phyloP scores from a whole-genome alignment of 495 filamentous ascomycete species.

The Cercophora sp. region DNA sequence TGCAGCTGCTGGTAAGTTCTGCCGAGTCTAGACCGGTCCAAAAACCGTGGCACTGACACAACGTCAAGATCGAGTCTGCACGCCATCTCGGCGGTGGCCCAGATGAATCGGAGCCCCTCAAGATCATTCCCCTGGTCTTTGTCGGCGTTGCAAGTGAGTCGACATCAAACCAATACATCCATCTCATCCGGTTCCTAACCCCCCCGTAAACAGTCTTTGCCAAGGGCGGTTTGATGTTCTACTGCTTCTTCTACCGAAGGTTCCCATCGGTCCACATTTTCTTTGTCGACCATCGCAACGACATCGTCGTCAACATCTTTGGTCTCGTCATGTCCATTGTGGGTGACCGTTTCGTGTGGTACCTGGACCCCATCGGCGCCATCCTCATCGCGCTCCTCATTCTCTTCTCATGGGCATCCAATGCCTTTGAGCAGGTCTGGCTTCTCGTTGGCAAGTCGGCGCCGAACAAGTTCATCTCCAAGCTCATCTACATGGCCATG shows the following conservation, averaged over 20 bases:
- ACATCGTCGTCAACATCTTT: slow-evolving; percentile 53
- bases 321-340: slow-evolving; percentile 53
- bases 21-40: too few species aligned
- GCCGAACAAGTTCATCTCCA: slow-evolving; percentile 51
- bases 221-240: slow-evolving; percentile 47
- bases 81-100: slow-evolving; percentile 40
- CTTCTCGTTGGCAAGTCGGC: slow-evolving; percentile 52
- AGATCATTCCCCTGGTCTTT: slow-evolving; percentile 50
- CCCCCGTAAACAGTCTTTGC: slow-evolving; percentile 37
- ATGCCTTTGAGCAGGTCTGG: slow-evolving; percentile 56
- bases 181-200: not conserved
- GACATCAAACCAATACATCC: too few species aligned
- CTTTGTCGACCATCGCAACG: slow-evolving; percentile 54
- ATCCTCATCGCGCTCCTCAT: slow-evolving; percentile 53
- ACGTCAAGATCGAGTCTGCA: slow-evolving; percentile 45
- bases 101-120: slow-evolving; percentile 35
- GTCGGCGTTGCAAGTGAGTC: slow-evolving; percentile 49
- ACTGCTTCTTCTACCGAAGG: slow-evolving; percentile 47
- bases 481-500: slow-evolving; percentile 54
- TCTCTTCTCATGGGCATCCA: slow-evolving; percentile 51
- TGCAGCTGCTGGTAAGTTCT: slow-evolving; percentile 46
- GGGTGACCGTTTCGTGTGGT: slow-evolving; percentile 52
- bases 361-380: slow-evolving; percentile 52
- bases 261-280: slow-evolving; percentile 54
- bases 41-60: not conserved